Percentiles rank a stretch among this genome's conserved stretches.
Evolutionary conservation across 106 monocot genomes (phyloP).

Genomic region (Xerophyta viscosa): DNA sequence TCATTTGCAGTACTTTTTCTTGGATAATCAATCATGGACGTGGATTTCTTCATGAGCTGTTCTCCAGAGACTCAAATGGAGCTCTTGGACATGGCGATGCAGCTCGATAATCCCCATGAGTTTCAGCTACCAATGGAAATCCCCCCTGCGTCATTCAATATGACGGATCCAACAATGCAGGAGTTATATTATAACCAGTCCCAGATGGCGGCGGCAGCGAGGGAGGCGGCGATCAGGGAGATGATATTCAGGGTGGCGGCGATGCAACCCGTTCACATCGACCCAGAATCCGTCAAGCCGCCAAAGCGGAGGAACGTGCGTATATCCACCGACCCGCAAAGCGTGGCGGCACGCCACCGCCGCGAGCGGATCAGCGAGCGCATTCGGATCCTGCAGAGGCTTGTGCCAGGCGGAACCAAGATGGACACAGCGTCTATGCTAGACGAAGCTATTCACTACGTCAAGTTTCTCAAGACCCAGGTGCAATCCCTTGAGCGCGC

Average conservation of each 20-base stretch:
- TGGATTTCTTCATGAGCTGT: neutral
- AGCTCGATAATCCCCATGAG: constrained; percentile 16
- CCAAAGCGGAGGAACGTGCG: constrained; percentile 78
- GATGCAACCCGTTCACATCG: constrained; percentile 90
- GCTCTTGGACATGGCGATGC: constrained; percentile 26
- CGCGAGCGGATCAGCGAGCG: constrained; percentile 81
- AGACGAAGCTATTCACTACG: constrained; percentile 83
- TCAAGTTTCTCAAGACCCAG: constrained; percentile 87
- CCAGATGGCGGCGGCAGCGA: neutral
- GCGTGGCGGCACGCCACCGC: constrained; percentile 83
- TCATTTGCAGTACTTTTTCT: too few species aligned
- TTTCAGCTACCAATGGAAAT: neutral
- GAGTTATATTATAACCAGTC: too few species aligned
- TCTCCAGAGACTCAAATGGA: constrained; percentile 26
- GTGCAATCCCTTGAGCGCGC: constrained; percentile 65
- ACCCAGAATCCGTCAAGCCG: constrained; percentile 65
- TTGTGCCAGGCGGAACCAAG: constrained; percentile 87
- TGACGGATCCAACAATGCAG: too few species aligned
- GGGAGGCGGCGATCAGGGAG: constrained; percentile 70
- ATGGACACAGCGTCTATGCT: constrained; percentile 98
- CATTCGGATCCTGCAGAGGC: constrained; percentile 73
- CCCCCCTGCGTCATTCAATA: neutral
- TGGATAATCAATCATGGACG: too few species aligned
- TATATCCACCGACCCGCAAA: constrained; percentile 89
- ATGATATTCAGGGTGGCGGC: constrained; percentile 89